Percentiles rank a stretch among this genome's conserved stretches.
These are phyloP conservation scores for Suillus discolor DNA, from an alignment of 768 basidiomycete species.

Conservation along the genomic window DNA sequence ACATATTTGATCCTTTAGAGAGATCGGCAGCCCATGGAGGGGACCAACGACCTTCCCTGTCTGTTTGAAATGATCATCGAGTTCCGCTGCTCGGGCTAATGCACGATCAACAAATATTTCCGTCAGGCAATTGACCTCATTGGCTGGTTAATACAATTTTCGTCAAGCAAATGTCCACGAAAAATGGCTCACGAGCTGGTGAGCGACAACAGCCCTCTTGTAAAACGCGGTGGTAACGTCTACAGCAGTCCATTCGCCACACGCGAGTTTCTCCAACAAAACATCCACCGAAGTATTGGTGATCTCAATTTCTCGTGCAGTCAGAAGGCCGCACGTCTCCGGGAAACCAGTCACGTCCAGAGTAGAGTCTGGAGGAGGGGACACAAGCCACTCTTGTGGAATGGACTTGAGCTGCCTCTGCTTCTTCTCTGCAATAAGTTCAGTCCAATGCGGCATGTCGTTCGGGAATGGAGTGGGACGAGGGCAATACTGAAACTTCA, in stretches of 20 bases:
- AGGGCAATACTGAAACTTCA: background rate
- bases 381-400: conserved; percentile 65
- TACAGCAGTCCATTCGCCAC: conserved; percentile 59
- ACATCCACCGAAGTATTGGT: conserved; percentile 48
- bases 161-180: background rate
- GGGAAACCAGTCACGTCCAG: conserved; percentile 60
- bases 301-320: conserved; percentile 57
- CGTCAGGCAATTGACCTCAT: conserved; percentile 77
- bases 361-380: conserved; percentile 43
- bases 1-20: conserved; percentile 73
- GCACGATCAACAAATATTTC: conserved; percentile 80
- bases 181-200: conserved; percentile 60
- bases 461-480: background rate
- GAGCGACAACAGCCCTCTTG: conserved; percentile 78
- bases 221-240: conserved; percentile 76
- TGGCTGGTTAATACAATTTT: background rate
- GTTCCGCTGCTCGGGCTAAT: conserved; percentile 58
- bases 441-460: conserved; percentile 44
- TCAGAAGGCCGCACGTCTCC: conserved; percentile 58
- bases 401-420: conserved; percentile 53
- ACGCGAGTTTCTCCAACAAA: conserved; percentile 56
- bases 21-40: conserved; percentile 74
- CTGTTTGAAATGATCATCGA: conserved; percentile 61
- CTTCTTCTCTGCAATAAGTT: conserved; percentile 58
- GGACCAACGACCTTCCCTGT: conserved; percentile 73